Percentiles rank a stretch among this genome's conserved stretches.
Conservation (phyloP, 208 protist species). For the Angomonas deanei region DNA sequence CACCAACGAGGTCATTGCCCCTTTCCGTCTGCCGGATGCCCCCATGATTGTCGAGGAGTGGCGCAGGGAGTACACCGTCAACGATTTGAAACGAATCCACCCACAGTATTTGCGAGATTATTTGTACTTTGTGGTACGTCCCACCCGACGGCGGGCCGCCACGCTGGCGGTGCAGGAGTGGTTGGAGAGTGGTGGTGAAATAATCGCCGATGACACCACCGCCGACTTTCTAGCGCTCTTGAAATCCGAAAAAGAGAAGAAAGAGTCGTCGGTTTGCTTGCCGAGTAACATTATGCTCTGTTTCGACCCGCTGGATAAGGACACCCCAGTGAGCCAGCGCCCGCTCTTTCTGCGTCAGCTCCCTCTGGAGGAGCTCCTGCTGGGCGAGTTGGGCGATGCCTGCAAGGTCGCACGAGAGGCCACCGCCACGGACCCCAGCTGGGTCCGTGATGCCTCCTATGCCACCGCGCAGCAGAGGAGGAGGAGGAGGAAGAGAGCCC, state of each 20-base stretch:
- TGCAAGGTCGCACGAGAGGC: slow-evolving; percentile 48
- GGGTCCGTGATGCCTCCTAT: slow-evolving; percentile 30
- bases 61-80: slow-evolving; percentile 13
- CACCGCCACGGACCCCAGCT: slow-evolving; percentile 21
- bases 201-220: neutral
- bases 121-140: neutral
- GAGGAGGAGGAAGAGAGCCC: neutral
- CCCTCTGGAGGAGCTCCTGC: slow-evolving; percentile 53
- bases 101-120: neutral
- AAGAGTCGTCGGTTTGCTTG: neutral
- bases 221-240: neutral
- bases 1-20: neutral
- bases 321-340: slow-evolving; percentile 2
- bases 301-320: neutral
- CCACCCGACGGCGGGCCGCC: neutral
- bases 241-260: neutral
- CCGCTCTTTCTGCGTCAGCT: slow-evolving; percentile 26
- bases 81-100: neutral
- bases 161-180: neutral
- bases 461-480: neutral
- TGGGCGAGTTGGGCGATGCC: slow-evolving; percentile 46
- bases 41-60: slow-evolving; percentile 38
- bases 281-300: neutral
- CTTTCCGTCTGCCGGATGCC: slow-evolving; percentile 26
- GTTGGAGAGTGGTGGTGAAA: no score